These are phyloP conservation scores for Misopates orontium DNA, from an alignment of 257 asterid genomes.

Conservation along the genomic window DNA sequence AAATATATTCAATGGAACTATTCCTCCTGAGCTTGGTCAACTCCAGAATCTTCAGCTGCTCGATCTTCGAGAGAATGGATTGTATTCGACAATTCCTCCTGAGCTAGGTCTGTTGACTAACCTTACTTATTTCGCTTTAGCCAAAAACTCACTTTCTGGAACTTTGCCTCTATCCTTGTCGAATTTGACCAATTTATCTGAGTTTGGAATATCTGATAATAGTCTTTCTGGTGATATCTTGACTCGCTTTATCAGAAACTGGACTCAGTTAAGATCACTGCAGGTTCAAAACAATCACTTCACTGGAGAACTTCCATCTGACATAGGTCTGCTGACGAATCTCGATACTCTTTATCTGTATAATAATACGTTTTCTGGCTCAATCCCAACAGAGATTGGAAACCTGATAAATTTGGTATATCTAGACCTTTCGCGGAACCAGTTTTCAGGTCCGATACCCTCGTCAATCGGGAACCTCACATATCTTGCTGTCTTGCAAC, in stretches of 20 bases:
- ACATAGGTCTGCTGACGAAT: conserved; percentile 49
- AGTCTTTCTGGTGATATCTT: conserved; percentile 57
- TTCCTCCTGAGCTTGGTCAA: conserved; percentile 49
- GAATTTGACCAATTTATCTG: conserved; percentile 45
- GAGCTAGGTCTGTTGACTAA: conserved; percentile 51
- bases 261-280: conserved; percentile 62
- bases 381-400: conserved; percentile 60
- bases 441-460: conserved; percentile 67
- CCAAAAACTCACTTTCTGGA: conserved; percentile 52
- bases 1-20: conserved; percentile 36
- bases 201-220: conserved; percentile 66
- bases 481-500: conserved; percentile 43
- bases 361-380: conserved; percentile 54
- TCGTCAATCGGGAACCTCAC: conserved; percentile 48
- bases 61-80: conserved; percentile 34
- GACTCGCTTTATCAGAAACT: conserved; percentile 40
- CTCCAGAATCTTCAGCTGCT: conserved; percentile 37
- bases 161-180: conserved; percentile 67
- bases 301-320: conserved; percentile 60
- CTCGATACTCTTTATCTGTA: conserved; percentile 42
- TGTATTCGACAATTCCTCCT: conserved; percentile 46
- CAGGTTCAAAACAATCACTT: conserved; percentile 61
- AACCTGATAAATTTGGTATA: conserved; percentile 33
- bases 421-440: conserved; percentile 54
- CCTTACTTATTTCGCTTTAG: conserved; percentile 44